phyloP scores from a whole-genome alignment of 139 green algal genomes.

The Volvox reticuliferus region DNA sequence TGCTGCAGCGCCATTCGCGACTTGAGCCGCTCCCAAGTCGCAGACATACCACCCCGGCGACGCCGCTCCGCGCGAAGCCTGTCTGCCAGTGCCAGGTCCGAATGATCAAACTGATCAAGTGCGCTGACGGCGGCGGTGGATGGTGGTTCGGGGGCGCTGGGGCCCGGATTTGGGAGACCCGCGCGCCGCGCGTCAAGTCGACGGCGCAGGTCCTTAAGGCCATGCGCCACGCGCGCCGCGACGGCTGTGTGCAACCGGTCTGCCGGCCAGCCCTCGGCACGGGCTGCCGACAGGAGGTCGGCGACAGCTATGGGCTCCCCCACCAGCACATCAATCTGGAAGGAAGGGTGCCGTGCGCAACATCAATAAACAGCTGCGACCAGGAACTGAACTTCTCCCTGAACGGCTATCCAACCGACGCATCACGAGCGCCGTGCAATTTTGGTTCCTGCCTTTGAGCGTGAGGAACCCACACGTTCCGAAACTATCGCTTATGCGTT shows the following conservation, averaged over 20 bases:
- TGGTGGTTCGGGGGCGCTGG: neutral
- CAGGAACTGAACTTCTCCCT: no score
- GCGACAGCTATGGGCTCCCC: constrained; percentile 77
- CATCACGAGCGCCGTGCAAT: no score
- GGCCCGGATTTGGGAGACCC: neutral
- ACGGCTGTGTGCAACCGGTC: constrained; percentile 69
- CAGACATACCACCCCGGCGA: neutral
- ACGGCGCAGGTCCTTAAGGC: constrained; percentile 30
- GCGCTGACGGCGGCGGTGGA: neutral
- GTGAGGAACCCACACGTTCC: no score
- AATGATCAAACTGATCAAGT: constrained; percentile 57
- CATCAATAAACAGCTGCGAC: no score
- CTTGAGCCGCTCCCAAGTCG: constrained; percentile 52
- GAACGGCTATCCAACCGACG: no score
- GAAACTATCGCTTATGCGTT: no score
- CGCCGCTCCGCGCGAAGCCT: neutral
- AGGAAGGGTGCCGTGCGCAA: no score
- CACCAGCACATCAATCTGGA: constrained; percentile 80
- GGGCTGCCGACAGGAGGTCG: constrained; percentile 66
- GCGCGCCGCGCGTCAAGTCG: neutral
- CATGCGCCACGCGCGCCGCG: constrained; percentile 48
- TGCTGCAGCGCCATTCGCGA: constrained; percentile 52
- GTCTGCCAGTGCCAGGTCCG: constrained; percentile 21
- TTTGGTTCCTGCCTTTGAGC: no score
- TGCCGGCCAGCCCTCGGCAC: constrained; percentile 62